Percentiles rank a stretch among this genome's conserved stretches.
Conservation (phyloP, 2,329 filamentous ascomycete species). For the Uncinocarpus reesii region DNA sequence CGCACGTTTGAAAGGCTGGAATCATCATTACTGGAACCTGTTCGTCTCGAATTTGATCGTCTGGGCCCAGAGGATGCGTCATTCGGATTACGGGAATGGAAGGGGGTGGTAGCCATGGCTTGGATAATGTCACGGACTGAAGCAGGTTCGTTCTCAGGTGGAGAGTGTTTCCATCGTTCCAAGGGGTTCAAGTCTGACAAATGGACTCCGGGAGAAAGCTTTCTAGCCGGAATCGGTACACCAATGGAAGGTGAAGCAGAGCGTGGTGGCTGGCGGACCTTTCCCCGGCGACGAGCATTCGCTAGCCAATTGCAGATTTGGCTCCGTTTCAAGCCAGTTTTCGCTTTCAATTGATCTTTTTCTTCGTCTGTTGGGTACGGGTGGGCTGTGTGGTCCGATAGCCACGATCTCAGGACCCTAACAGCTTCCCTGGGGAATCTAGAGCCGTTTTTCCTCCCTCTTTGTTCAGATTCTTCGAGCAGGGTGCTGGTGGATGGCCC, state of each 20-base stretch:
- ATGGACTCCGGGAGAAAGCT: conserved; percentile 42
- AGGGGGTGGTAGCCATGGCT: conserved; percentile 43
- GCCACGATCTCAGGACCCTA: conserved; percentile 73
- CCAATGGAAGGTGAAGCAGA: conserved; percentile 61
- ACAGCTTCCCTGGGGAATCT: conserved; percentile 73
- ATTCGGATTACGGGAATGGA: conserved; percentile 25
- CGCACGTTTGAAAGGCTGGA: conserved; percentile 44
- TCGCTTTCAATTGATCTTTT: conserved; percentile 65
- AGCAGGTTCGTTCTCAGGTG: conserved; percentile 59
- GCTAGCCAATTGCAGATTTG: conserved; percentile 91
- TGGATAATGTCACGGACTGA: conserved; percentile 53
- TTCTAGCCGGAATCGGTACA: conserved; percentile 61
- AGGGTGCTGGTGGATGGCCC: conserved; percentile 21
- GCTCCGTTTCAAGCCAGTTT: conserved; percentile 68
- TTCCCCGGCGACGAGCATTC: conserved; percentile 74
- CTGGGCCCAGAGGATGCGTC: conserved; percentile 27
- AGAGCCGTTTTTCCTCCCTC: conserved; percentile 54
- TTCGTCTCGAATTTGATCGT: conserved; percentile 30
- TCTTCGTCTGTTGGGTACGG: conserved; percentile 84
- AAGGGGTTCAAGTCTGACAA: conserved; percentile 50
- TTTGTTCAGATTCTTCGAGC: conserved; percentile 31
- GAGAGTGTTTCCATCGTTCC: conserved; percentile 59
- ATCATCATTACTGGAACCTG: conserved; percentile 40
- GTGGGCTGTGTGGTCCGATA: conserved; percentile 65
- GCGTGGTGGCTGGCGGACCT: conserved; percentile 54